Evolutionary conservation across 306 rosid species (phyloP), one percentile per base, ranked within the genome.

Genomic region (Glycyrrhiza uralensis): DNA sequence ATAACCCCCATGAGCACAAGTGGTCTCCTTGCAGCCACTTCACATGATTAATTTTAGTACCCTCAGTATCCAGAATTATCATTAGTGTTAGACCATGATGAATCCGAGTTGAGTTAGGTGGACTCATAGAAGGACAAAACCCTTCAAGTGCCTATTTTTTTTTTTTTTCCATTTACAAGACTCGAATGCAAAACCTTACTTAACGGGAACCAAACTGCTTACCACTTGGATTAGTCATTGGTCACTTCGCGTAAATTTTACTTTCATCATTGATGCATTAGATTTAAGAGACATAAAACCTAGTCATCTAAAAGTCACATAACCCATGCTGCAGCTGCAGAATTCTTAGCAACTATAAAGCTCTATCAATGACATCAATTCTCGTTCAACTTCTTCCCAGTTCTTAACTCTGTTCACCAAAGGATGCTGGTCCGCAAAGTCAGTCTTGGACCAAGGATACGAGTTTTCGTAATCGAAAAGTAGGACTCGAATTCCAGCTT

Each of bases 391-490:
- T 28, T 89, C 90, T 54, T 86, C 87, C 98, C 98, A 92, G 79
- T 90, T 88, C 77, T 70, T 83, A 64, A 90, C 98, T 74, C 52
- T 88, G 20, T 79, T 84, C 75, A 92, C 95, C 6, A 90, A 81
- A 33, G 95, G 91, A 68, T 88, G 95, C 56, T 82, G 50, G 54
- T 82, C 66, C 15, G 68, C 78, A 33, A 81, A 66, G 15, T 79
- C 85, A 0, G 51, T 63, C 89, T 92, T 92, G 86, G 78, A 83
- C 98, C 98, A 92, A 18, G 98, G 96, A 72, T 92, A 92, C 0
- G 95, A 92, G 64, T 90, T 88, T 89, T 92, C 92, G 17, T 80
- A 92, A 77, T 92, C 95, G 30, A 92, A 92, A 80, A 92, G 98
- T 30, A 90, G 77, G 35, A 92, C 98, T 69, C 62, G 64, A 42